Base-by-base conservation (phyloP, 495 filamentous ascomycete species). In the Podospora comata region DNA sequence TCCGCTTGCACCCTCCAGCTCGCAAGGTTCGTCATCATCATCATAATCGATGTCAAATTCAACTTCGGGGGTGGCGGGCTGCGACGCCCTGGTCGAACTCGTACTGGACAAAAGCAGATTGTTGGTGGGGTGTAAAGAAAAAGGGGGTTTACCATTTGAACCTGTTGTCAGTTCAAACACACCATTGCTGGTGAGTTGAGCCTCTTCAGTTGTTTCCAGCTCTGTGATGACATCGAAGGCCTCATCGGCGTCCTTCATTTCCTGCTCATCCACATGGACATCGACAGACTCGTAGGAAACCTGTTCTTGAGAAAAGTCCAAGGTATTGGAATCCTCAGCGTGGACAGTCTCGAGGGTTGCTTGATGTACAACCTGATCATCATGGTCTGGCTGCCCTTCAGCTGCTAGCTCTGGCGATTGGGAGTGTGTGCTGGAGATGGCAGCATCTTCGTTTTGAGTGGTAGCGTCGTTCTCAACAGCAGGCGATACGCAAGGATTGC, bases 41-140 rank as follows among this genome's bases (percentile, higher is more conserved):
- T 77, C 74, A 60, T 72, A 75, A 70, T 78, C 74, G 32, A 75
- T 78, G 65, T 74, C 3, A 32, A 26, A 34, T 28, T 32, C 59
- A 26, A 18, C 16, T 15, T 67, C 67, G 56, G 65, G 34, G 65
- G 16, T 39, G 18, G 15, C 61, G 39, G 3, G 39, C 39, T 11
- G 39, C 39, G 39, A 16, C 9, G 13, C 2, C 2, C 9, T 48
- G n/a, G 32, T 4, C 30, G 20, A 7, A 18, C 5, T 19, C 16
- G 48, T 63, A 20, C 58, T 68, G 65, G 19, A 28, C 20, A 11
- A 53, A 59, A 54, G 28, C 26, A 18, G 58, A 60, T 9, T 5
- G n/a, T 39, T 58, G 48, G 61, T 34, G 58, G 62, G 67, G 18
- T 26, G 19, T 62, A 73, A n/a, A 16, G 34, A 65, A 71, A 23